phyloP scores from a whole-genome alignment of 2,329 filamentous ascomycete genomes.

The Botrytis fabae region DNA sequence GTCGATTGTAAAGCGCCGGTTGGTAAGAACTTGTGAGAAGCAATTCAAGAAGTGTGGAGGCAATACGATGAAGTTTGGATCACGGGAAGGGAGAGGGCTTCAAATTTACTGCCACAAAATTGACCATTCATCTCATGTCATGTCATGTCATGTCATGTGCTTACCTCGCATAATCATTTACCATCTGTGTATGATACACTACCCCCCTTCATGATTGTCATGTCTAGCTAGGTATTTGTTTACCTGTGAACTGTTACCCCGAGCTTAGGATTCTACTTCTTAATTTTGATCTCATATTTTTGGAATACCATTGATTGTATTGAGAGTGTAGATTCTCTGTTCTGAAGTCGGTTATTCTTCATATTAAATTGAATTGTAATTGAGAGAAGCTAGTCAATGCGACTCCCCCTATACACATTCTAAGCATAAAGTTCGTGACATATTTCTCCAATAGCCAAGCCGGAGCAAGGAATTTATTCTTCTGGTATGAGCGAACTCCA shows the following conservation, averaged over 20 bases:
- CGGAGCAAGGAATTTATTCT: conserved; percentile 19
- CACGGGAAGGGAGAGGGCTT: background rate
- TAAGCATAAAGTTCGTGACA: conserved; percentile 20
- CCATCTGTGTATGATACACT: background rate
- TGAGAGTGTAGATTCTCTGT: background rate
- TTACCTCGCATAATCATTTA: background rate
- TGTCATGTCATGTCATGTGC: background rate
- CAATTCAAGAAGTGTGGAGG: too few relatives aligned
- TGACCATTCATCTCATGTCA: background rate
- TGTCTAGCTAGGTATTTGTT: background rate
- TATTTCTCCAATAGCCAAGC: conserved; percentile 19
- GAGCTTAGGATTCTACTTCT: background rate
- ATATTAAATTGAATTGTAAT: conserved; percentile 20
- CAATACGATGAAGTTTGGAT: background rate
- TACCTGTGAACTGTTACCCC: background rate
- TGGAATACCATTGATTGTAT: background rate
- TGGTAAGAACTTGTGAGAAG: background rate
- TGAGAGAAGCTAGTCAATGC: conserved; percentile 10
- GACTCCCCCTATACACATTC: conserved; percentile 2
- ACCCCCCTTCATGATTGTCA: background rate
- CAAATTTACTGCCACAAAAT: background rate
- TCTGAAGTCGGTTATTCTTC: conserved; percentile 12
- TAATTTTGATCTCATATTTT: background rate
- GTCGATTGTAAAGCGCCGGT: background rate
- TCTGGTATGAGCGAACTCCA: conserved; percentile 20